Percentiles rank a stretch among this genome's conserved stretches.
Evolutionary conservation across 1,284 basidiomycete species (phyloP).

Genomic region (Wallemia mellicola): DNA sequence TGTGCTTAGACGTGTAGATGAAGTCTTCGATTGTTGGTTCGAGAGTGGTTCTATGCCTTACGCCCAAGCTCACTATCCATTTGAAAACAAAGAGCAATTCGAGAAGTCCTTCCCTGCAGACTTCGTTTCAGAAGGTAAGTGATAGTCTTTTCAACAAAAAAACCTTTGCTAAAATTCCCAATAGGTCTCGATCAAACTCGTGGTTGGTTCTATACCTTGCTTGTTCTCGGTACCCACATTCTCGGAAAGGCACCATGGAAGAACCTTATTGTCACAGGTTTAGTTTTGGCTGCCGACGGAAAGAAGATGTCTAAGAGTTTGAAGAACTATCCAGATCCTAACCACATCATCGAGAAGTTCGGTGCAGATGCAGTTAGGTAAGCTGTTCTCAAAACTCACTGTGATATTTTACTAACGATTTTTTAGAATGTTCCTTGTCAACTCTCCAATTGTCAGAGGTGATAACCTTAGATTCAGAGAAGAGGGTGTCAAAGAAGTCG

Average conservation of each 20-base stretch:
- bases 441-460: constrained; percentile 91
- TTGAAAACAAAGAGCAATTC: constrained; percentile 75
- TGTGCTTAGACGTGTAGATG: constrained; percentile 55
- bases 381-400: constrained; percentile 5
- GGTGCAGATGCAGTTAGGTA: constrained; percentile 86
- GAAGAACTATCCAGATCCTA: constrained; percentile 95
- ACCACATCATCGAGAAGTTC: constrained; percentile 61
- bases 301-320: constrained; percentile 99
- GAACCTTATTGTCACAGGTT: constrained; percentile 84
- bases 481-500: constrained; percentile 85
- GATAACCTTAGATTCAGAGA: constrained; percentile 96
- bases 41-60: constrained; percentile 99
- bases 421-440: constrained; percentile 76
- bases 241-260: constrained; percentile 90
- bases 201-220: constrained; percentile 97
- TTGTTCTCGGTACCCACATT: constrained; percentile 80
- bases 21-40: constrained; percentile 99
- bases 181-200: constrained; percentile 44
- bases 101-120: constrained; percentile 78
- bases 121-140: constrained; percentile 76
- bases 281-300: constrained; percentile 84
- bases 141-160: constrained; percentile 17
- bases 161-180: not conserved
- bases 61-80: constrained; percentile 89
- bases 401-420: constrained; percentile 2